These are phyloP conservation scores for Colletotrichum phormii DNA, from an alignment of 2,329 filamentous ascomycete species.

Conservation along the genomic window DNA sequence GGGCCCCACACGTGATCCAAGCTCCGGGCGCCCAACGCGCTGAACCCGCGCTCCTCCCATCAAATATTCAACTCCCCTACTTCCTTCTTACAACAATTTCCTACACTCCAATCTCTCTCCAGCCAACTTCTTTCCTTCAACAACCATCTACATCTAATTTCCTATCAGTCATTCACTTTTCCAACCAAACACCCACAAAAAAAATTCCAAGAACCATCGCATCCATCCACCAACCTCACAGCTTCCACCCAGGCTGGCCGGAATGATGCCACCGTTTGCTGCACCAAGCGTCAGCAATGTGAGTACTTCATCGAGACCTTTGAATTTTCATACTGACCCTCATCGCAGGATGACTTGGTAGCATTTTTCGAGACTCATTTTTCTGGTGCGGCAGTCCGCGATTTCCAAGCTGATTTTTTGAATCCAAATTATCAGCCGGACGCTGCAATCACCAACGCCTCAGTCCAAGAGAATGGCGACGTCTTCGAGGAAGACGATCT, in stretches of 20 bases:
- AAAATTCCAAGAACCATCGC: neutral
- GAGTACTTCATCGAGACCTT: neutral
- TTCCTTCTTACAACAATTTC: neutral
- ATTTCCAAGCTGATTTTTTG: slow-evolving; percentile 61
- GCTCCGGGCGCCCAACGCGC: slow-evolving; percentile 24
- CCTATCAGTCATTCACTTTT: neutral
- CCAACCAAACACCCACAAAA: neutral
- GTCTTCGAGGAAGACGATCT: slow-evolving; percentile 70
- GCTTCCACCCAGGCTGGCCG: neutral
- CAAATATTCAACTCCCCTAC: neutral
- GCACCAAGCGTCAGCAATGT: slow-evolving; percentile 32
- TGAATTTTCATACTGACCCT: slow-evolving; percentile 31
- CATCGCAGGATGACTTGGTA: slow-evolving; percentile 66
- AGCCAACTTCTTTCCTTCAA: neutral
- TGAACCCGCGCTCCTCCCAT: slow-evolving; percentile 2
- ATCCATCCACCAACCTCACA: neutral
- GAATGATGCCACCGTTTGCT: neutral
- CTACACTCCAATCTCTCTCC: neutral
- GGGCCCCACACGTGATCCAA: slow-evolving; percentile 34
- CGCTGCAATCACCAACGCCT: slow-evolving; percentile 39
- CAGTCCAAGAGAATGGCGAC: slow-evolving; percentile 43
- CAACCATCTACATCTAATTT: neutral
- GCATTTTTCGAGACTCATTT: slow-evolving; percentile 73
- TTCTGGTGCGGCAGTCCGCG: slow-evolving; percentile 54
- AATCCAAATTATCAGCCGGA: slow-evolving; percentile 42